Base-by-base conservation (phyloP, 1,284 basidiomycete species). In the Vanrija humicola region DNA sequence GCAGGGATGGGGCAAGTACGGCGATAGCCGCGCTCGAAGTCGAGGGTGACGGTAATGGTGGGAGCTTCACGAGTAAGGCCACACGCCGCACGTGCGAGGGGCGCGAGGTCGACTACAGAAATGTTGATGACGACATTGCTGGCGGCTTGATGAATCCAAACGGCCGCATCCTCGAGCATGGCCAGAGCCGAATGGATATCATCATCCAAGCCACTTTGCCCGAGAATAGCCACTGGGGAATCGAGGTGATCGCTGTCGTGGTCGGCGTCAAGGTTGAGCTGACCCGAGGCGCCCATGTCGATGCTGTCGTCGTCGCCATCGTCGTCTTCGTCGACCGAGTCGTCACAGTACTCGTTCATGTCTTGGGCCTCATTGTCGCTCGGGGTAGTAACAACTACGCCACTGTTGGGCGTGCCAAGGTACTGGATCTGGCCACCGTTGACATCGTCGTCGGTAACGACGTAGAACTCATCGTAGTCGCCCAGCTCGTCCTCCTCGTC, bases 151-250 rank as follows among this genome's bases (percentile, higher is more conserved):
- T 21, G 48, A 2, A 55, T 12, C 5, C 9, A n/a, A 12, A 43
- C 42, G 16, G 16, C 38, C 16, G 54, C 25, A 9, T 45, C 39
- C 18, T 39, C 44, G 19, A 56, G 38, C 26, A 52, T 38, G 3
- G 46, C 43, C 16, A 21, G 7, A 5, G 50, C 48, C 5, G 39
- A 25, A 10, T 38, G 40, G 29, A 56, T 44, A 40, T 56, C 46
- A 21, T 56, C 50, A 10, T 55, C 44, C 5, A 55, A 48, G n/a
- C 39, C n/a, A 1, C 48, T 38, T 10, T 46, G 54, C 10, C 45
- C 54, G 14, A 46, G 7, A 9, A 42, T 42, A 7, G n/a, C n/a
- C n/a, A 42, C n/a, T 4, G 16, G 9, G n/a, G 40, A 3, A 16
- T 42, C 40, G 1, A 42, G 40, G 19, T 18, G 5, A 9, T 9